Percentiles rank a stretch among this genome's conserved stretches.
Evolutionary conservation across 202 grass and related monocot species (phyloP).

Genomic region (Hordeum pubiflorum): DNA sequence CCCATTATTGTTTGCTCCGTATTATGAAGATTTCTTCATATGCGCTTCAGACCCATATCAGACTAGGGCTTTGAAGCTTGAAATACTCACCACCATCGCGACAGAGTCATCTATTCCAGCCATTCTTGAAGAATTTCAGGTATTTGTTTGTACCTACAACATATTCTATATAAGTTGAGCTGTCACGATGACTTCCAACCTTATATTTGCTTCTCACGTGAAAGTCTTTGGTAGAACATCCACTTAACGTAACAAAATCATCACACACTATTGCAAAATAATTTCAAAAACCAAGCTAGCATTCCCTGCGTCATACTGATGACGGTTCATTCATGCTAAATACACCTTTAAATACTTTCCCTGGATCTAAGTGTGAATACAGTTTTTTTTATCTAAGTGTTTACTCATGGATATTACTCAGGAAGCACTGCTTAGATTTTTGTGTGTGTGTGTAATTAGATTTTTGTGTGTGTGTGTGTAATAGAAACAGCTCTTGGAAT

Average conservation of each 20-base stretch:
- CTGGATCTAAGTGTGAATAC: neutral
- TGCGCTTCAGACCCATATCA: conserved; percentile 70
- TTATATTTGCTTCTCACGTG: conserved; percentile 7
- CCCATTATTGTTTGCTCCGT: conserved; percentile 54
- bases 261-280: neutral
- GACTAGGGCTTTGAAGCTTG: conserved; percentile 79
- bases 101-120: conserved; percentile 50
- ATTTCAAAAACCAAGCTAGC: neutral
- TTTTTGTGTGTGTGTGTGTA: too few relatives aligned
- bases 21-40: conserved; percentile 91
- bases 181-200: neutral
- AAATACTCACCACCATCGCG: conserved; percentile 82
- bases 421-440: neutral
- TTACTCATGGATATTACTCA: neutral
- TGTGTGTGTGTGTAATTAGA: too few relatives aligned
- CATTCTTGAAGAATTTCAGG: conserved; percentile 96
- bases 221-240: neutral
- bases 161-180: neutral
- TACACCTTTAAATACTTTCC: neutral
- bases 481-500: too few relatives aligned
- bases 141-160: conserved; percentile 21
- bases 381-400: neutral
- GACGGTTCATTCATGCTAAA: neutral
- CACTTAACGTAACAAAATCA: neutral
- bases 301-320: neutral